A percentile compares a stretch with the other conserved stretches of the same genome.
These are phyloP conservation scores for Globisporangium orthogonon DNA, from an alignment of 352 stramenopile species.

Conservation along the genomic window DNA sequence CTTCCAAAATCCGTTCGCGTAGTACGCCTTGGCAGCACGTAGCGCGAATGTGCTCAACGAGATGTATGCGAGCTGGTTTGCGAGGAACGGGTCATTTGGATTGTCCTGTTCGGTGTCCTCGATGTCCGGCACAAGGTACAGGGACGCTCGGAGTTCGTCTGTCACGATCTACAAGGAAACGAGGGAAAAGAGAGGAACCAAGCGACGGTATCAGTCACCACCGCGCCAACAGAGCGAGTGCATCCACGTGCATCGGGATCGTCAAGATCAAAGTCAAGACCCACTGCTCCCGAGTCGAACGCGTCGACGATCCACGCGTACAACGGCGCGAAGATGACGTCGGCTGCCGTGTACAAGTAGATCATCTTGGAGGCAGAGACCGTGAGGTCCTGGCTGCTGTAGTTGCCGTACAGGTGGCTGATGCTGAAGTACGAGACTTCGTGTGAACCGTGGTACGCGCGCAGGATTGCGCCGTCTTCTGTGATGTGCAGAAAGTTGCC, in stretches of 20 bases:
- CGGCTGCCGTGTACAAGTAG: slow-evolving; percentile 37
- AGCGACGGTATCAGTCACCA: background rate
- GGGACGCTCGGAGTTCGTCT: slow-evolving; percentile 31
- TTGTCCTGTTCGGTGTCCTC: slow-evolving; percentile 24
- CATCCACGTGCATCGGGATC: background rate
- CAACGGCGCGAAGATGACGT: slow-evolving; percentile 43
- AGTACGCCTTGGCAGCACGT: slow-evolving; percentile 35
- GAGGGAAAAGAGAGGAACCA: background rate
- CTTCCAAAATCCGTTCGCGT: slow-evolving; percentile 40
- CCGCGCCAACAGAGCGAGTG: slow-evolving; percentile 1
- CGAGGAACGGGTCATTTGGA: slow-evolving; percentile 35
- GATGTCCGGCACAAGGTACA: slow-evolving; percentile 37
- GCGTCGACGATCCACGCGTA: slow-evolving; percentile 50
- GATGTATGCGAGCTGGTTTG: slow-evolving; percentile 35
- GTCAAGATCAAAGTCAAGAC: background rate
- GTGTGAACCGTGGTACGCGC: slow-evolving; percentile 38
- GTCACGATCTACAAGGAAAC: slow-evolving; percentile 21
- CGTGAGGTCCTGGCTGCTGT: slow-evolving; percentile 16
- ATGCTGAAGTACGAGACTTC: slow-evolving; percentile 43
- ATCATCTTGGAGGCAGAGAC: slow-evolving; percentile 24
- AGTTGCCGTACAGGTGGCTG: slow-evolving; percentile 28
- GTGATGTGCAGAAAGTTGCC: slow-evolving; percentile 43
- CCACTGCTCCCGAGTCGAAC: slow-evolving; percentile 36
- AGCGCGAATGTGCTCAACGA: slow-evolving; percentile 33
- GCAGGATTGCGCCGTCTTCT: slow-evolving; percentile 33